phyloP scores from a whole-genome alignment of 164 flowering plant genomes.

The Malania oleifera region DNA sequence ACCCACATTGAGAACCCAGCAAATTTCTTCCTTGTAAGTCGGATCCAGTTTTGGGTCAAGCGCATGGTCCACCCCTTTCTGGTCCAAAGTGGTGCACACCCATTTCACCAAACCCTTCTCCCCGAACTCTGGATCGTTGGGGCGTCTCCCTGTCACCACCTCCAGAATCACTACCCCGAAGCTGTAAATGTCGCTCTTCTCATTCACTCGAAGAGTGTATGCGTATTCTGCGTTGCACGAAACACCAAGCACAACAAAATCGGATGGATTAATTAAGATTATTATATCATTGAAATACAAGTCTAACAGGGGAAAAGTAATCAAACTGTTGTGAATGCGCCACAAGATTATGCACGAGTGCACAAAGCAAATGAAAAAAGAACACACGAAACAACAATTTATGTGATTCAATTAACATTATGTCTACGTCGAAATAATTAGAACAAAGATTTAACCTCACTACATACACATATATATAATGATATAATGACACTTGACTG shows the following conservation, averaged over 20 bases:
- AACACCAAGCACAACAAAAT: neutral
- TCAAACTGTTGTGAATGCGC: too few species aligned
- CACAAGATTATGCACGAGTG: too few species aligned
- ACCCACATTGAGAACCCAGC: conserved; percentile 31
- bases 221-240: conserved; percentile 38
- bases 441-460: too few species aligned
- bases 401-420: too few species aligned
- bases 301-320: too few species aligned
- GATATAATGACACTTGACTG: too few species aligned
- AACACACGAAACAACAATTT: too few species aligned
- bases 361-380: too few species aligned
- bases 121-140: conserved; percentile 38
- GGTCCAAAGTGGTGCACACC: conserved; percentile 28
- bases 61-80: conserved; percentile 26
- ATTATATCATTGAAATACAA: too few species aligned
- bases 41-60: conserved; percentile 35
- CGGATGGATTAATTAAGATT: too few species aligned
- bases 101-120: conserved; percentile 50
- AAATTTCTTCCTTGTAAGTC: conserved; percentile 27
- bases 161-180: conserved; percentile 50
- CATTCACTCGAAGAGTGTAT: conserved; percentile 45
- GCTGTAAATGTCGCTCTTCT: conserved; percentile 54
- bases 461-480: too few species aligned
- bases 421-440: too few species aligned
- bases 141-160: conserved; percentile 40